These are phyloP conservation scores for Trichoderma atrobrunneum DNA, from an alignment of 2,329 filamentous ascomycete species.

Conservation along the genomic window DNA sequence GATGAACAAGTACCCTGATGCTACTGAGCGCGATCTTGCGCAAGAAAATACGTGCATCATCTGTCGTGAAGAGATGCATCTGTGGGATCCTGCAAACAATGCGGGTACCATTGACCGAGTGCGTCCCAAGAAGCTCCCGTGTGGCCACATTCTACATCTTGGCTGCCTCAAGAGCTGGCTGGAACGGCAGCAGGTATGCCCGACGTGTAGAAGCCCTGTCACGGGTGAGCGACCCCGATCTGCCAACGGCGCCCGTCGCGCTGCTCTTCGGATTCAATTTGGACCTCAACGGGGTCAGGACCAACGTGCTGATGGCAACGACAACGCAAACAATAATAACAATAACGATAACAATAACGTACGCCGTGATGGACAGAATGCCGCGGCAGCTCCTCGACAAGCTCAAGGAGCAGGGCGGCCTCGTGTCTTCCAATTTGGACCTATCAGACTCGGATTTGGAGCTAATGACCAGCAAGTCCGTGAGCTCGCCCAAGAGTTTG, in stretches of 20 bases:
- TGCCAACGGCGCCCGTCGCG: slow-evolving; percentile 26
- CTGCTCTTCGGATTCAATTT: slow-evolving; percentile 33
- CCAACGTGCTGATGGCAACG: slow-evolving; percentile 25
- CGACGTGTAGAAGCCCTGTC: slow-evolving; percentile 85
- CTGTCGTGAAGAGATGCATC: slow-evolving; percentile 91
- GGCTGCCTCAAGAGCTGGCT: slow-evolving; percentile 96
- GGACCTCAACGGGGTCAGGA: slow-evolving; percentile 24
- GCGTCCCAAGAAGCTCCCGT: slow-evolving; percentile 92
- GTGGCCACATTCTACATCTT: slow-evolving; percentile 91
- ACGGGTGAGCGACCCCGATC: slow-evolving; percentile 31
- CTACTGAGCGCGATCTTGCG: slow-evolving; percentile 78
- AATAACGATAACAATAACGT: slow-evolving; percentile 18
- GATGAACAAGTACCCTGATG: slow-evolving; percentile 93
- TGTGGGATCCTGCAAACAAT: slow-evolving; percentile 61
- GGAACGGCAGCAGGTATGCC: slow-evolving; percentile 94
- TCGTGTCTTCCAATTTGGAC: slow-evolving; percentile 69
- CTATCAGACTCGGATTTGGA: slow-evolving; percentile 73
- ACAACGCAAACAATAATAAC: slow-evolving; percentile 4
- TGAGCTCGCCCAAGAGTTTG: slow-evolving; percentile 64
- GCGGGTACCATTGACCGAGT: slow-evolving; percentile 76
- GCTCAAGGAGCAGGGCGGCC: slow-evolving; percentile 36
- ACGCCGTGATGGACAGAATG: slow-evolving; percentile 19
- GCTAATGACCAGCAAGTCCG: slow-evolving; percentile 65
- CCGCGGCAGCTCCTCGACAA: slow-evolving; percentile 24
- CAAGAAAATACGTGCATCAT: slow-evolving; percentile 96